Evolutionary conservation across 2,329 filamentous ascomycete species (phyloP), one percentile per base, ranked within the genome.

Genomic region (Raffaelea ambrosiae): DNA sequence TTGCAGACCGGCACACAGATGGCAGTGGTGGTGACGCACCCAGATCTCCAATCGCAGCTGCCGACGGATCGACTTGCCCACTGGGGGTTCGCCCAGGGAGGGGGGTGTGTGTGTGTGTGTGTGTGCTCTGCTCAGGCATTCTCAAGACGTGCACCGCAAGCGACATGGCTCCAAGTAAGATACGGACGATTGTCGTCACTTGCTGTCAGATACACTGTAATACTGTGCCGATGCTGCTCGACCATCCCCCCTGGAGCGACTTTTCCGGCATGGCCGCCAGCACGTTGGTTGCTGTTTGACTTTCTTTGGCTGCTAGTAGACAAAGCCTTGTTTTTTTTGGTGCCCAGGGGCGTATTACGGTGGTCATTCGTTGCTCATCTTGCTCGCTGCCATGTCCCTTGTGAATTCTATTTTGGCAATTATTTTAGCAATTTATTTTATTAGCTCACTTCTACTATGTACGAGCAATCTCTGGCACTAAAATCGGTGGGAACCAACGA

Each of bases 391-490:
- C n/a, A n/a, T n/a, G n/a, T n/a, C n/a, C n/a, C 23, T 16, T n/a
- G n/a, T n/a, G n/a, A n/a, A n/a, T n/a, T n/a, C n/a, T n/a, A 43
- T 42, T 44, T 16, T 21, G 5, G 26, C 31, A 21, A 16, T 20
- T 20, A 5, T 40, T 40, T 40, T 40, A n/a, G 10, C 39, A 21
- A 40, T 21, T 40, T 20, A 16, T 38, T 38, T 14, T 38, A 16
- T 38, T 38, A 11, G n/a, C 38, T 19, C n/a, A n/a, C 20, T 13
- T 42, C 19, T 35, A 23, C 29, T 38, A 41, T n/a, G n/a, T n/a
- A n/a, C n/a, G n/a, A n/a, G 9, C 31, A 33, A 9, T 38, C 35
- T 43, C 40, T 39, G 40, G 26, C 31, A 47, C 38, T 43, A 48
- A 31, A 21, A 23, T 13, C 36, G 40, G 40, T 26, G 40, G 20